A percentile compares a stretch with the other conserved stretches of the same genome.
Conservation (phyloP, 495 filamentous ascomycete genomes). For the Hypoxylon rickii region DNA sequence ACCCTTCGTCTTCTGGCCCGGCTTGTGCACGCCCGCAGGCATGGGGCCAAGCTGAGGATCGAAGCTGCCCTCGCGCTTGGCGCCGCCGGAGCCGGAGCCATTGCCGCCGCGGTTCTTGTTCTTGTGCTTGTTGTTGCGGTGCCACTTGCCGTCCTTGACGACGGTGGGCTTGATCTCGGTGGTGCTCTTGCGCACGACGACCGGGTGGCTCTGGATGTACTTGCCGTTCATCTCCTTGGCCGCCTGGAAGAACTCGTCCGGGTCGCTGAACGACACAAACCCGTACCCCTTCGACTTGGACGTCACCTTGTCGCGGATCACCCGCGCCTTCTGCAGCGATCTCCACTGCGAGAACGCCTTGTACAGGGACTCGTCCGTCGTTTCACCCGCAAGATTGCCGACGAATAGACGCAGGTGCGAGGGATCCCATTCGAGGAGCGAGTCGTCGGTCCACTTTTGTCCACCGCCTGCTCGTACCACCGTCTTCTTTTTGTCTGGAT, state of each 20-base stretch:
- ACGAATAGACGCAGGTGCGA: conserved; percentile 93
- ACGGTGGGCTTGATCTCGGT: conserved; percentile 82
- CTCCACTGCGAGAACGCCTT: conserved; percentile 91
- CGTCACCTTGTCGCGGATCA: conserved; percentile 94
- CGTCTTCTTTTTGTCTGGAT: conserved; percentile 63
- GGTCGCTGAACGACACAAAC: conserved; percentile 93
- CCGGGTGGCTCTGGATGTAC: conserved; percentile 96
- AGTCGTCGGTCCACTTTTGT: conserved; percentile 83
- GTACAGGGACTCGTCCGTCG: conserved; percentile 90
- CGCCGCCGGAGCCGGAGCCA: conserved; percentile 32
- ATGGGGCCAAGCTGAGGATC: conserved; percentile 52
- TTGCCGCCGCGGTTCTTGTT: conserved; percentile 39
- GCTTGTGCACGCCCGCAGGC: conserved; percentile 75
- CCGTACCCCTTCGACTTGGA: conserved; percentile 95
- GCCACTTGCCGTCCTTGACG: conserved; percentile 46
- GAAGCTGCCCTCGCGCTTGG: conserved; percentile 39
- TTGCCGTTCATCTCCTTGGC: conserved; percentile 98
- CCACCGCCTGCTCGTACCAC: conserved; percentile 87
- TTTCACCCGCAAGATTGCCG: conserved; percentile 97
- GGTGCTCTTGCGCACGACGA: conserved; percentile 81
- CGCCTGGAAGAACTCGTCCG: conserved; percentile 93
- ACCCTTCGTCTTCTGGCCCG: conserved; percentile 76
- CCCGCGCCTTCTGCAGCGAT: conserved; percentile 87
- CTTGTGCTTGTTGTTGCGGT: conserved; percentile 40
- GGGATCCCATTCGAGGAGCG: conserved; percentile 94